Conservation (phyloP, 75 land plant species). For the Cryptomeria japonica region DNA sequence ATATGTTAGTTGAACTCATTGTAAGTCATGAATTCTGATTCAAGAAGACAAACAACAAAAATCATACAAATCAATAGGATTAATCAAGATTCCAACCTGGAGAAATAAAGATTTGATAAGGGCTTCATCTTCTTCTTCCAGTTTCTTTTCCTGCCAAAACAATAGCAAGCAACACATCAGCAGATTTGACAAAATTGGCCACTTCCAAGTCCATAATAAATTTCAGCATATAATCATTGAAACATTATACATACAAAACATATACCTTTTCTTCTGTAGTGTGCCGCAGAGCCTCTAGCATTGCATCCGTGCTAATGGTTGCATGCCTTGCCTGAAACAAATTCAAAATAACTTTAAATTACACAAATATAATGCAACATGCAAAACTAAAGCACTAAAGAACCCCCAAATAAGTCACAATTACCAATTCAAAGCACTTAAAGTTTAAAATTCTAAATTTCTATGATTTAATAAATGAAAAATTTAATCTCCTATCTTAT, state of each 20-base stretch:
- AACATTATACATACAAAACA: neutral
- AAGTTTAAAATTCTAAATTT: neutral
- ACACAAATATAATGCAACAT: neutral
- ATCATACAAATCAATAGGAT: neutral
- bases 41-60: conserved; percentile 2
- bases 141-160: conserved; percentile 57
- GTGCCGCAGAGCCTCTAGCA: conserved; percentile 75
- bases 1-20: neutral
- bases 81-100: conserved; percentile 33
- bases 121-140: conserved; percentile 87
- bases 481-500: neutral
- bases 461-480: neutral
- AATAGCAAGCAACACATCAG: conserved; percentile 1
- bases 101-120: conserved; percentile 67
- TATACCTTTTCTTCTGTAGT: conserved; percentile 62
- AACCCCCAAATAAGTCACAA: neutral
- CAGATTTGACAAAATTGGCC: neutral
- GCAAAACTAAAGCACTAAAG: neutral
- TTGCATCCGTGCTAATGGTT: conserved; percentile 66
- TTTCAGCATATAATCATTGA: neutral
- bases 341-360: conserved; percentile 2
- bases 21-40: neutral
- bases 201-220: neutral
- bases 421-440: neutral
- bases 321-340: conserved; percentile 86